These are phyloP conservation scores for Elsinoe necatrix DNA, from an alignment of 2,329 filamentous ascomycete species.

Conservation along the genomic window DNA sequence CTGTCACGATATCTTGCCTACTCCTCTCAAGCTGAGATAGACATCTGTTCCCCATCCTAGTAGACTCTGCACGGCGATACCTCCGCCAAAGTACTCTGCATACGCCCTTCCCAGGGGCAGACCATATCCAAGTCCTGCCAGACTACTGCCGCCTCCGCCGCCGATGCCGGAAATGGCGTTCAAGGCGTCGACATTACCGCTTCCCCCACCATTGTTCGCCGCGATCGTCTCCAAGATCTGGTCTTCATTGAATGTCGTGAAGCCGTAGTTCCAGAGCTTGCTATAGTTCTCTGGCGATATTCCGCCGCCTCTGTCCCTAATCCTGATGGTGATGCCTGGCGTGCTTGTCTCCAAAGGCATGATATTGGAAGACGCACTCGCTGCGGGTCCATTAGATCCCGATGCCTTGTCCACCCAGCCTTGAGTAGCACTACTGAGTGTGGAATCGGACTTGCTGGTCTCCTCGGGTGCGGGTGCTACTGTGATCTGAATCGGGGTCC, in stretches of 20 bases:
- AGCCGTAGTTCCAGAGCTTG: conserved; percentile 94
- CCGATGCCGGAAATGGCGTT: conserved; percentile 65
- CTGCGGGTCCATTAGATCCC: conserved; percentile 21
- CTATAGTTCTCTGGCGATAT: conserved; percentile 76
- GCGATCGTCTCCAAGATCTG: conserved; percentile 42
- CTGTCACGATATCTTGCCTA: conserved; percentile 39
- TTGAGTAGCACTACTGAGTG: conserved; percentile 30
- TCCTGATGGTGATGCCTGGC: conserved; percentile 87
- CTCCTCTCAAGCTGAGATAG: conserved; percentile 53
- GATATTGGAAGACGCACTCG: conserved; percentile 31
- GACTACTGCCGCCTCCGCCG: conserved; percentile 63
- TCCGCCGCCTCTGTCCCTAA: conserved; percentile 89
- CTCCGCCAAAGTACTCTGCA: conserved; percentile 95
- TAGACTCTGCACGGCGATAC: conserved; percentile 87
- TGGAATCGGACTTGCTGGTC: conserved; percentile 19
- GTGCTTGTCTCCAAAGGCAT: conserved; percentile 43
- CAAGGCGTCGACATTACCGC: conserved; percentile 56
- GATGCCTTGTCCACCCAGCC: conserved; percentile 30
- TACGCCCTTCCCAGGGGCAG: conserved; percentile 85
- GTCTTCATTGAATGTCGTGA: conserved; percentile 82
- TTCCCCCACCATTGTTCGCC: conserved; percentile 29
- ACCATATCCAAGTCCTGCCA: conserved; percentile 82
- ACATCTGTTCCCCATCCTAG: conserved; percentile 82
- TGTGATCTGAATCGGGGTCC: conserved; percentile 81
- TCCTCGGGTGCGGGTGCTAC: conserved; percentile 64